Evolutionary conservation across 768 basidiomycete species (phyloP).

Genomic region (Cubamyces sp.): DNA sequence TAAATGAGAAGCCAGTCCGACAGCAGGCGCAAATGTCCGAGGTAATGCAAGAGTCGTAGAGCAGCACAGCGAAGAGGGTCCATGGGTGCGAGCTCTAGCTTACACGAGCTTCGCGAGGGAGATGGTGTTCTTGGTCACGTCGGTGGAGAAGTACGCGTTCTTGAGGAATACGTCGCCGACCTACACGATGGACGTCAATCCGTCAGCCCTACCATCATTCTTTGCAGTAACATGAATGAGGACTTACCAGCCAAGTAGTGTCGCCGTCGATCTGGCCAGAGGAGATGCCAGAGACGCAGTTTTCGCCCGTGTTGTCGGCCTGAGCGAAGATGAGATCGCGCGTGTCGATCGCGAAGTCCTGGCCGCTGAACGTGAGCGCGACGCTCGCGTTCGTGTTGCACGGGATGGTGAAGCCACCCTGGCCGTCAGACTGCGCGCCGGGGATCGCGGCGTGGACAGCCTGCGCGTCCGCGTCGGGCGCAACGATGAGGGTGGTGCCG

Average conservation of each 20-base stretch:
- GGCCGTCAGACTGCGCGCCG: conserved; percentile 53
- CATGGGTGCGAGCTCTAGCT: conserved; percentile 10
- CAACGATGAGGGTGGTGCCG: conserved; percentile 50
- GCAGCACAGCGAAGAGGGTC: background rate
- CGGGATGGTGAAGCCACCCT: conserved; percentile 63
- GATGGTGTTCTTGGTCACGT: conserved; percentile 59
- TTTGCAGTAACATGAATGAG: conserved; percentile 1
- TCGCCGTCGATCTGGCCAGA: conserved; percentile 61
- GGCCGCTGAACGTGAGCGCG: conserved; percentile 61
- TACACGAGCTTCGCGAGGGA: conserved; percentile 59
- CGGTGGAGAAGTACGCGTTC: conserved; percentile 74
- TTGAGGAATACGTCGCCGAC: conserved; percentile 79
- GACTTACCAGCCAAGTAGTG: conserved; percentile 71
- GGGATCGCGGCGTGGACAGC: conserved; percentile 59
- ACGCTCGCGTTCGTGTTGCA: conserved; percentile 60
- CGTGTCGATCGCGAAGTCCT: conserved; percentile 64
- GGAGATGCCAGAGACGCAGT: conserved; percentile 73
- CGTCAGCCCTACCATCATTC: background rate
- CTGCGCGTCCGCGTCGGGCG: conserved; percentile 50
- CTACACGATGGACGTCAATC: conserved; percentile 30
- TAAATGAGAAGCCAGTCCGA: conserved; percentile 15
- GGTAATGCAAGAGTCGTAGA: background rate
- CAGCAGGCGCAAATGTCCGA: conserved; percentile 5
- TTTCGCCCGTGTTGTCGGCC: conserved; percentile 53
- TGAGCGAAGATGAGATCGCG: conserved; percentile 62